A percentile compares a stretch with the other conserved stretches of the same genome.
Conservation (phyloP, 768 basidiomycete genomes). For the Tylopilus felleus region DNA sequence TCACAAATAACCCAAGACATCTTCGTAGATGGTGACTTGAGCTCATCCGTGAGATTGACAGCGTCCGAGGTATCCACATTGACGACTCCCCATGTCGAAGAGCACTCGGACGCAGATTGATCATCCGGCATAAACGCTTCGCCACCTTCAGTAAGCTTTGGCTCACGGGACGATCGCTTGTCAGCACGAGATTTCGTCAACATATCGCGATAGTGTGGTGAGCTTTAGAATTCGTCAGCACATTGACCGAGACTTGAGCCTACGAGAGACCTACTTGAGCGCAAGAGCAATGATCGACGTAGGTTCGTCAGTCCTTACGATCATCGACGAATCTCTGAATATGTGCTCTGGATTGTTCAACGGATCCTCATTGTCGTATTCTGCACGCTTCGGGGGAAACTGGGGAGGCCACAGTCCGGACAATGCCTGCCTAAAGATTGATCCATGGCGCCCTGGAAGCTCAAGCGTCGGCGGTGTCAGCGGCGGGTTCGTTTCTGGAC, state of each 20-base stretch:
- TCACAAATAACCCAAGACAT: conserved; percentile 79
- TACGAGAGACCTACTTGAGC: conserved; percentile 59
- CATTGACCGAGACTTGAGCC: background rate
- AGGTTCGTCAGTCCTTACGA: conserved; percentile 94
- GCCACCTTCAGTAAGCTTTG: conserved; percentile 57
- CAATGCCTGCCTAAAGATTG: conserved; percentile 67
- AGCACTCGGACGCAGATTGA: conserved; percentile 72
- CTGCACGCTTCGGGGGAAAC: conserved; percentile 50
- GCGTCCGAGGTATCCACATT: conserved; percentile 69
- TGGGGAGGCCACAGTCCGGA: conserved; percentile 71
- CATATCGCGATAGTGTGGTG: conserved; percentile 80
- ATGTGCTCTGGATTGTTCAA: conserved; percentile 86
- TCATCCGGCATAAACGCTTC: conserved; percentile 96
- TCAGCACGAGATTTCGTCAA: conserved; percentile 73
- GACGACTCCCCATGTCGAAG: conserved; percentile 91
- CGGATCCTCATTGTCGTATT: conserved; percentile 60
- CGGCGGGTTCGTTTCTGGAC: conserved; percentile 35
- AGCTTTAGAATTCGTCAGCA: conserved; percentile 41
- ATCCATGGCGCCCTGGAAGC: conserved; percentile 49
- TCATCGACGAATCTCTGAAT: conserved; percentile 91
- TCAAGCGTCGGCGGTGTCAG: conserved; percentile 46
- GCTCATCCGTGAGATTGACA: conserved; percentile 71
- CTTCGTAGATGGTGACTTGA: conserved; percentile 72
- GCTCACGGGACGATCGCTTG: conserved; percentile 60
- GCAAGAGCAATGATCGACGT: conserved; percentile 97